Base-by-base conservation (phyloP, 768 basidiomycete species). In the Crassisporium funariophilum region DNA sequence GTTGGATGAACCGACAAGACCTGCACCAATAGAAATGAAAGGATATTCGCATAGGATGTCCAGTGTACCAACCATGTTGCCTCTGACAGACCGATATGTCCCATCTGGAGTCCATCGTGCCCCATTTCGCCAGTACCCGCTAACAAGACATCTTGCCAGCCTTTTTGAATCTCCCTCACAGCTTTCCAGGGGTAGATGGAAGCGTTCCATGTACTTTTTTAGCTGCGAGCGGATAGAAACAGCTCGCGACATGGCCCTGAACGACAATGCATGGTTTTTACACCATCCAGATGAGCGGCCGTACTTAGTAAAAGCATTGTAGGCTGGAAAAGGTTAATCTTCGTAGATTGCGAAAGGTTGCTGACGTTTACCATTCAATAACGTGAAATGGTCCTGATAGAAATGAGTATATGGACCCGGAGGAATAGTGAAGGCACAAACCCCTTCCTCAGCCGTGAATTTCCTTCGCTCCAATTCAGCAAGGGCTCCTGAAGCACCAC, bases 381-480 rank as follows among this genome's bases (percentile, higher is more conserved):
- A 70, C 4, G 97, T 98, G 16, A 98, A 72, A 63, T 99, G 97
- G 61, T 99, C 97, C 93, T 95, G 33, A 16, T 33, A 24, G 35
- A 15, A 45, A 5, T 6, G 15, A 31, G 16, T 35, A 33, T 29
- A 5, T 21, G 16, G 9, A 19, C 7, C 4, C 22, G n/a, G 8
- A 24, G 34, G 22, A 38, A 25, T 11, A 39, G 13, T 16, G 15
- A 22, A 6, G 15, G 15, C 44, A n/a, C 79, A 59, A 50, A 93
- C 93, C 59, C 97, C 97, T 80, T 99, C 97, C 67, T 98, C 95
- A 0, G 95, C 93, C 0, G 93, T 98, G 58, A 98, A 98, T 63
- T 98, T 98, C 47, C 97, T 73, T 41, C 93, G 77, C 65, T 98
- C 95, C 11, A 98, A 71, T 65, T 98, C 95, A 3, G 89, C 93